Conservation (phyloP, 2,329 filamentous ascomycete genomes). For the Botrytis byssoidea region DNA sequence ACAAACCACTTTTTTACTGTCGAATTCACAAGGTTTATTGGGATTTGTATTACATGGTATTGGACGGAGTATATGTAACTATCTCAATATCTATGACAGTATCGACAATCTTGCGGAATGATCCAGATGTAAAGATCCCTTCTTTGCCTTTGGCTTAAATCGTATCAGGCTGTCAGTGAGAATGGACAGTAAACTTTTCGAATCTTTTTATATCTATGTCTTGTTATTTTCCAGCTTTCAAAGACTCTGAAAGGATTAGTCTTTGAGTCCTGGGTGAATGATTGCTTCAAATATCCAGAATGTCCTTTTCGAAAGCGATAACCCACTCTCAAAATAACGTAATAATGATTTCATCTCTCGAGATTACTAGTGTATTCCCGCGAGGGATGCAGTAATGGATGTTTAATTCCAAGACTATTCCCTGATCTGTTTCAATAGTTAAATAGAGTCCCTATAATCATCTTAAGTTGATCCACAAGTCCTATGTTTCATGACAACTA, state of each 20-base stretch:
- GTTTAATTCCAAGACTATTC: accelerated
- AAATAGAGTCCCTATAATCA: no score
- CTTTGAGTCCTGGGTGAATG: background rate
- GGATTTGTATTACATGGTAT: accelerated
- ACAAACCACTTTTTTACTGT: background rate
- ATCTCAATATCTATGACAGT: background rate
- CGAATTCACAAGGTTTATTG: background rate
- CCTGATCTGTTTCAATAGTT: no score
- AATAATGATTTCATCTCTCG: accelerated
- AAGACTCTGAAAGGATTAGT: no score
- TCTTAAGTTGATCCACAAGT: background rate
- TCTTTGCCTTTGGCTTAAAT: background rate
- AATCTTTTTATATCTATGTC: background rate
- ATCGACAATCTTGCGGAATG: accelerated
- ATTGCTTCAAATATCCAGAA: background rate
- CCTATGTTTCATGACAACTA: background rate
- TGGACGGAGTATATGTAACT: background rate
- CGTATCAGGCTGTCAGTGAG: accelerated
- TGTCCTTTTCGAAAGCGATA: accelerated
- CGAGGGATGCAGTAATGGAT: background rate
- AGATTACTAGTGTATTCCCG: background rate
- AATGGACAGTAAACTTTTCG: background rate
- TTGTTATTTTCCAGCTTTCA: accelerated
- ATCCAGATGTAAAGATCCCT: background rate
- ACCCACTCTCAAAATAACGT: background rate